Conservation (phyloP, 306 rosid genomes). For the Rosa rugosa region DNA sequence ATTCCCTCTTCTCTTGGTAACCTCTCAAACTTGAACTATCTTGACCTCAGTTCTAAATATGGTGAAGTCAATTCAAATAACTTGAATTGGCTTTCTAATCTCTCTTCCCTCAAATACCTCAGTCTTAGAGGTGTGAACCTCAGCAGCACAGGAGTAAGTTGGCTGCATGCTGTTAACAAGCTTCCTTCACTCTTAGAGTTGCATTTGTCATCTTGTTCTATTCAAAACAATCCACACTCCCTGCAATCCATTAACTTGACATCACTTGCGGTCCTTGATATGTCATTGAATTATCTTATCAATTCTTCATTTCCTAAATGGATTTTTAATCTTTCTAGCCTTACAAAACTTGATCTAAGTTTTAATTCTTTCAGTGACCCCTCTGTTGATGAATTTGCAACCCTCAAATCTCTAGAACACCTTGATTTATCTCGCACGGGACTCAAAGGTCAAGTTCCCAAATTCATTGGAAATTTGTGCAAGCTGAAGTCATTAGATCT, state of each 20-base stretch:
- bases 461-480: neutral
- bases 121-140: conserved; percentile 1
- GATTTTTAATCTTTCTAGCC: neutral
- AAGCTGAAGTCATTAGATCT: conserved; percentile 15
- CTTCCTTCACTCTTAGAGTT: conserved; percentile 23
- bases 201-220: neutral
- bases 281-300: accelerated
- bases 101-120: no score
- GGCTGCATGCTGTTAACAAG: conserved; percentile 12
- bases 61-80: no score
- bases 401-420: neutral
- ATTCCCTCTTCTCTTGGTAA: conserved; percentile 21
- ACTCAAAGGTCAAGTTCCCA: neutral
- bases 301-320: neutral
- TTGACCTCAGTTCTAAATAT: neutral
- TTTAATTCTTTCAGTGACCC: accelerated
- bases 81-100: no score
- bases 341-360: neutral
- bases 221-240: no score
- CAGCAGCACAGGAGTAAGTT: neutral
- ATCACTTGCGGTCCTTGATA: neutral
- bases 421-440: neutral
- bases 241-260: no score
- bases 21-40: conserved; percentile 13
- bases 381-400: neutral